phyloP scores from a whole-genome alignment of 331 rosid genomes.

The Malus hybrid region DNA sequence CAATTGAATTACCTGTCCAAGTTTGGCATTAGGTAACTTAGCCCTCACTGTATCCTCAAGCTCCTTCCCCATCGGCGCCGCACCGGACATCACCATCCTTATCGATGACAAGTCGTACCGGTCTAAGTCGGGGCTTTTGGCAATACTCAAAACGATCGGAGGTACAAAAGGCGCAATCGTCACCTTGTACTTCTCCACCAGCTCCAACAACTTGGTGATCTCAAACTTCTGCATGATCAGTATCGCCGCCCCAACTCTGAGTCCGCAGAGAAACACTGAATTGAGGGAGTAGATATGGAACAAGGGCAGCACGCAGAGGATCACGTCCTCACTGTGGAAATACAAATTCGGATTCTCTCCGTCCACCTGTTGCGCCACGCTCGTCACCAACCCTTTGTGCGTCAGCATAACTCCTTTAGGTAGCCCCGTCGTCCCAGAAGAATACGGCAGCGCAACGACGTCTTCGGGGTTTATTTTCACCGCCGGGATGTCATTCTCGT shows the following conservation, averaged over 20 bases:
- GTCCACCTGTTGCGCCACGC: constrained; percentile 72
- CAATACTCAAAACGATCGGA: constrained; percentile 56
- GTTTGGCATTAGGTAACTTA: constrained; percentile 54
- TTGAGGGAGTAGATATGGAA: constrained; percentile 68
- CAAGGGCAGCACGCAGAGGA: constrained; percentile 56
- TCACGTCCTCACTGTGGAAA: constrained; percentile 38
- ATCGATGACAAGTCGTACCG: constrained; percentile 66
- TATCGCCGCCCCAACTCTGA: constrained; percentile 70
- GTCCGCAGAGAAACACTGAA: constrained; percentile 57
- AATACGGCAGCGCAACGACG: constrained; percentile 75
- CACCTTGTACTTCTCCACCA: constrained; percentile 38
- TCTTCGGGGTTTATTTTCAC: constrained; percentile 56
- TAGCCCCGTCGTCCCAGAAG: constrained; percentile 76
- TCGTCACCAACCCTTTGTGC: constrained; percentile 53
- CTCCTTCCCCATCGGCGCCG: constrained; percentile 76
- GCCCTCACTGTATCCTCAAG: constrained; percentile 61
- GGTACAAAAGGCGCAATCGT: constrained; percentile 73
- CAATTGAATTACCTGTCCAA: constrained; percentile 57
- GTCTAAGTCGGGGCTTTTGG: constrained; percentile 36
- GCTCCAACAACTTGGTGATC: constrained; percentile 26
- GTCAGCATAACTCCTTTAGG: constrained; percentile 77
- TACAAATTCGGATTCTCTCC: constrained; percentile 73
- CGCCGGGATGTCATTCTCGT: constrained; percentile 52
- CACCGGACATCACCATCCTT: constrained; percentile 56
- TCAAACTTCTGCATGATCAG: constrained; percentile 59